phyloP scores from a whole-genome alignment of 257 asterid genomes.

The Primulina huaijiensis region DNA sequence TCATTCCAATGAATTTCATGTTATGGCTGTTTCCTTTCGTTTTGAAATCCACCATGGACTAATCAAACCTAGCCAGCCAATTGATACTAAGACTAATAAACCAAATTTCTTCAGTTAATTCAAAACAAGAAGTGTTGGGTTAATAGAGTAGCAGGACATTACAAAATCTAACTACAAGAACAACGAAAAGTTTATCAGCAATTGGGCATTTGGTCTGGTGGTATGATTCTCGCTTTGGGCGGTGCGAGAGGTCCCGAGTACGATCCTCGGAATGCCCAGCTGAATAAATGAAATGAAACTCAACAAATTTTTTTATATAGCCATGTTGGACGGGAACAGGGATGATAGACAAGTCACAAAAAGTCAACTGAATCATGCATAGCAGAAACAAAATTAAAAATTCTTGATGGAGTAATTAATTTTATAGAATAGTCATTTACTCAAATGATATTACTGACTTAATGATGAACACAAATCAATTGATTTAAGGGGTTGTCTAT shows the following conservation, averaged over 20 bases:
- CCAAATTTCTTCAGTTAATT: too few species aligned
- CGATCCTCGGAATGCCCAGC: conserved; percentile 76
- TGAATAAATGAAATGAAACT: not conserved
- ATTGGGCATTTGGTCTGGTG: conserved; percentile 81
- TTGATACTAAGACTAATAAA: not conserved
- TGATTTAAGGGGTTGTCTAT: too few species aligned
- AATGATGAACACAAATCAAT: not conserved
- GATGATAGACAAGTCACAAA: not conserved
- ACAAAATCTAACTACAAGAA: not conserved
- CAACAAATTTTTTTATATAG: too few species aligned
- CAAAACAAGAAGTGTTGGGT: not conserved
- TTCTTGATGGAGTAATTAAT: not conserved
- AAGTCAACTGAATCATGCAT: not conserved
- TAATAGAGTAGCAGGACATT: not conserved
- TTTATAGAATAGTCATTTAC: not conserved
- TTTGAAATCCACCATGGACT: not conserved
- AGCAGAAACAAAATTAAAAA: too few species aligned
- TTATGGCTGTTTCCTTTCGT: not conserved
- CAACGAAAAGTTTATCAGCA: not conserved
- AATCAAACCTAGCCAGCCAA: not conserved
- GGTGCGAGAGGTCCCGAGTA: conserved; percentile 80
- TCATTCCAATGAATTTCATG: not conserved
- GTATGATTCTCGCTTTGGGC: conserved; percentile 82
- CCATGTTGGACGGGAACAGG: not conserved
- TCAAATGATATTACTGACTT: not conserved